Percentiles rank a stretch among this genome's conserved stretches.
These are phyloP conservation scores for Saitozyma sp. DNA, from an alignment of 768 basidiomycete genomes.

Conservation along the genomic window DNA sequence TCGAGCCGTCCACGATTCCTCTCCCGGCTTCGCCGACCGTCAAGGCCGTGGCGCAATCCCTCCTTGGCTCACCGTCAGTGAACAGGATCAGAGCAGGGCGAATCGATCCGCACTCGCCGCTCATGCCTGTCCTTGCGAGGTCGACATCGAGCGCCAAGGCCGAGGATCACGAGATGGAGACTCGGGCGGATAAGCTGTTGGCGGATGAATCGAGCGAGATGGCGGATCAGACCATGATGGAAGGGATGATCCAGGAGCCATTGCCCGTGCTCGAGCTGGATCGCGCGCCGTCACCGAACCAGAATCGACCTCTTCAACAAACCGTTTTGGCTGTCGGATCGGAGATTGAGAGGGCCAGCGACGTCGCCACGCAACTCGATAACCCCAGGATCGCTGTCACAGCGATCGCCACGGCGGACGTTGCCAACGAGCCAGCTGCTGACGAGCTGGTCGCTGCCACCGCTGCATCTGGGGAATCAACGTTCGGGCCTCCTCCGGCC, in stretches of 20 bases:
- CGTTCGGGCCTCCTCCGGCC: background rate
- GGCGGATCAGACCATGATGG: slow-evolving; percentile 3
- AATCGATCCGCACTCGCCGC: slow-evolving; percentile 20
- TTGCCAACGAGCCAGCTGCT: background rate
- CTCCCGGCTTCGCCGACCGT: slow-evolving; percentile 6
- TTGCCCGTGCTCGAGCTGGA: too few species aligned
- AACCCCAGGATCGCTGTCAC: too few species aligned
- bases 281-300: background rate
- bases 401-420: too few species aligned
- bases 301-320: background rate
- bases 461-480: background rate
- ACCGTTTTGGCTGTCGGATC: too few species aligned
- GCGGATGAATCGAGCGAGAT: slow-evolving; percentile 5
- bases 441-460: background rate
- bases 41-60: slow-evolving; percentile 6
- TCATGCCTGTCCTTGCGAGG: slow-evolving; percentile 25
- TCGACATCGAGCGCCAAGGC: slow-evolving; percentile 6
- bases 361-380: too few species aligned
- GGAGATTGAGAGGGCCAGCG: too few species aligned
- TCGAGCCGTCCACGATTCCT: slow-evolving; percentile 7
- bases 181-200: slow-evolving; percentile 3
- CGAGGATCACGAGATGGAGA: slow-evolving; percentile 7
- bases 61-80: background rate
- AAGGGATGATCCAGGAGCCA: background rate
- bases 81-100: background rate